Evolutionary conservation across 225 moss, liverwort and hornwort genomes (phyloP), one percentile per base, ranked within the genome.

Genomic region (Anthoceros angustus): DNA sequence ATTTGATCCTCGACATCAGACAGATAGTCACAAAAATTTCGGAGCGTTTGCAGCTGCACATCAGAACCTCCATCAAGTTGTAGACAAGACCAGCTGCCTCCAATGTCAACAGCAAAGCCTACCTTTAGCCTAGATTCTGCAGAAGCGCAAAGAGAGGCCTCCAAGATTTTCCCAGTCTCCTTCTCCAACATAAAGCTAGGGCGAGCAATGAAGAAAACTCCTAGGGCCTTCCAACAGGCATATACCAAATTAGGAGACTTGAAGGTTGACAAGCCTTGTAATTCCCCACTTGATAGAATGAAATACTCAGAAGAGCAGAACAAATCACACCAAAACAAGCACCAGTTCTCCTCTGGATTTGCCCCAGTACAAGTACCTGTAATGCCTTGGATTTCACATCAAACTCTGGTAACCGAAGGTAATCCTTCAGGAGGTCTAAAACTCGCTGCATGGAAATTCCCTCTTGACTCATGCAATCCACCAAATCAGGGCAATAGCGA

Each of bases 181-280:
- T 84, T 86, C 62, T 88, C 78, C 95, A 95, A 88, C 83, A 95
- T 84, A 67, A 82, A 88, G 49, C 91, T 85, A 61, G 95, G 95
- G 60, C 86, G 88, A 66, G 91, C 88, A 42, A 95, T 95, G 67
- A 86, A 91, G 60, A 91, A 82, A 66, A 88, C 88, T 20, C 91
- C 95, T 48, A 88, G 77, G 10, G 95, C 91, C 55, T 55, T 55
- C 10, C 18, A 55, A 4, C 7, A 55, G n/a, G 4, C 55, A n/a
- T 7, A 55, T 23, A n/a, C 23, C 15, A 55, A 32, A 32, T 32
- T 32, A 32, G 4, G 32, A 32, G 4, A 32, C 32, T 32, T 32
- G 32, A 1, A 1, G 32, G 32, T 32, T 4, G 4, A 32, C 32
- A 32, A 32, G 4, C 1, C 1, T 32, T 32, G 32, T 32, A 32